phyloP scores from a whole-genome alignment of 371 early-diverging fungal species.

The Mucor irregularis region DNA sequence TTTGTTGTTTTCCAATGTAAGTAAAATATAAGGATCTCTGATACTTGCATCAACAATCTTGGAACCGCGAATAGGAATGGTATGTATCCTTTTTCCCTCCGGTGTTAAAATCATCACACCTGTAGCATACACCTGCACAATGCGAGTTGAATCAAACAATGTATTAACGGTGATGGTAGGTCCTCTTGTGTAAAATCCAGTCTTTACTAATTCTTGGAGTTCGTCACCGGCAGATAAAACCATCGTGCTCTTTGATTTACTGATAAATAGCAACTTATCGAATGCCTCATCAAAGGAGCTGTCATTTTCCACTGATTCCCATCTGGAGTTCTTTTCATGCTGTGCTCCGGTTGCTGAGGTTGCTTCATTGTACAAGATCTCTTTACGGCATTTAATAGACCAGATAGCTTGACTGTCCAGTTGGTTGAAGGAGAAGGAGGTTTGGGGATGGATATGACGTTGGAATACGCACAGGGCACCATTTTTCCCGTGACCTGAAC shows the following conservation, averaged over 20 bases:
- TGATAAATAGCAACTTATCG: constrained; percentile 74
- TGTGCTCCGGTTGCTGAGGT: constrained; percentile 8
- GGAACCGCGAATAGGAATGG: constrained; percentile 63
- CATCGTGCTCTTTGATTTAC: constrained; percentile 65
- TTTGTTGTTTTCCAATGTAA: constrained; percentile 66
- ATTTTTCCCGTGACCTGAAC: constrained; percentile 75
- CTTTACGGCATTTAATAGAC: constrained; percentile 65
- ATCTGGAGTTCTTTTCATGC: constrained; percentile 10
- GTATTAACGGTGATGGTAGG: constrained; percentile 79
- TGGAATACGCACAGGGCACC: constrained; percentile 84
- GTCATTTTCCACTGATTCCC: constrained; percentile 6
- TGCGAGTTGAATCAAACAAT: constrained; percentile 60
- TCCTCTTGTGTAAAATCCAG: constrained; percentile 75
- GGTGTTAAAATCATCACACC: constrained; percentile 72
- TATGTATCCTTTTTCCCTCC: constrained; percentile 61
- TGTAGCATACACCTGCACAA: constrained; percentile 79
- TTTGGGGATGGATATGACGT: constrained; percentile 75
- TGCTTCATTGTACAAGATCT: constrained; percentile 40
- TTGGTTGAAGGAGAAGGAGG: constrained; percentile 69
- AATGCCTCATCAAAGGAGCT: constrained; percentile 45
- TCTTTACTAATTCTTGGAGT: constrained; percentile 73
- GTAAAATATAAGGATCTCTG: constrained; percentile 79
- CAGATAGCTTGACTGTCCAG: constrained; percentile 67
- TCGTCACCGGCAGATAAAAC: constrained; percentile 85
- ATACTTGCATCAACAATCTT: constrained; percentile 75